A percentile compares a stretch with the other conserved stretches of the same genome.
Conservation (phyloP, 805 yeast species). For the Kregervanrija delftensis region DNA sequence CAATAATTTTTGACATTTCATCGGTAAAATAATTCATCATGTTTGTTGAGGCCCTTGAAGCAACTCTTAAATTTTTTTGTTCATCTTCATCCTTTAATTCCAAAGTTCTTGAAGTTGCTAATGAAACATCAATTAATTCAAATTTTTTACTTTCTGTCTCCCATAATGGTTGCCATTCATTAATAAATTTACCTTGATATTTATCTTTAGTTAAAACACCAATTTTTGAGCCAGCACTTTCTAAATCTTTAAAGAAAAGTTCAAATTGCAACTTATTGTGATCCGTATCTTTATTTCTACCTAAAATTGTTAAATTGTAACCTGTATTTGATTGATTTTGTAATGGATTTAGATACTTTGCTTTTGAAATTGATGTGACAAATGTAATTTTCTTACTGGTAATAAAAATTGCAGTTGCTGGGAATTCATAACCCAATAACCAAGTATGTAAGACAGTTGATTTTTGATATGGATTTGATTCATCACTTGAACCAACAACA, state of each 20-base stretch:
- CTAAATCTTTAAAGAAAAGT: slow-evolving; percentile 44
- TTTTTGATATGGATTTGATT: slow-evolving; percentile 83
- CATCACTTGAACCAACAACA: slow-evolving; percentile 79
- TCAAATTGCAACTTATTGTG: slow-evolving; percentile 64
- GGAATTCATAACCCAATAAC: slow-evolving; percentile 92
- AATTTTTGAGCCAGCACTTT: slow-evolving; percentile 35
- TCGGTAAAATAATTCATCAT: slow-evolving; percentile 80
- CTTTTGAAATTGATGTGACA: slow-evolving; percentile 78
- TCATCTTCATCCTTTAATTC: slow-evolving; percentile 80
- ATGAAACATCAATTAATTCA: slow-evolving; percentile 45
- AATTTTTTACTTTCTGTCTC: slow-evolving; percentile 28
- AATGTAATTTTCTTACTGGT: slow-evolving; percentile 53
- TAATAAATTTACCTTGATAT: slow-evolving; percentile 77
- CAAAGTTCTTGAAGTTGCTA: slow-evolving; percentile 48
- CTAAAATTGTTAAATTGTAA: slow-evolving; percentile 42
- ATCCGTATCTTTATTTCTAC: slow-evolving; percentile 74
- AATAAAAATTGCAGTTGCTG: slow-evolving; percentile 75
- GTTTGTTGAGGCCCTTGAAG: slow-evolving; percentile 70
- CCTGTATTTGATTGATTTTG: slow-evolving; percentile 32
- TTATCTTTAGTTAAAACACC: slow-evolving; percentile 74
- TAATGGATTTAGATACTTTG: slow-evolving; percentile 65
- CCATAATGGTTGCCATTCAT: slow-evolving; percentile 60
- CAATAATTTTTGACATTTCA: slow-evolving; percentile 81
- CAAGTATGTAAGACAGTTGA: slow-evolving; percentile 83
- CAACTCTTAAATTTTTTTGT: slow-evolving; percentile 53